Evolutionary conservation across 352 stramenopile species (phyloP).

Genomic region (Phytophthora pseudosyringae): DNA sequence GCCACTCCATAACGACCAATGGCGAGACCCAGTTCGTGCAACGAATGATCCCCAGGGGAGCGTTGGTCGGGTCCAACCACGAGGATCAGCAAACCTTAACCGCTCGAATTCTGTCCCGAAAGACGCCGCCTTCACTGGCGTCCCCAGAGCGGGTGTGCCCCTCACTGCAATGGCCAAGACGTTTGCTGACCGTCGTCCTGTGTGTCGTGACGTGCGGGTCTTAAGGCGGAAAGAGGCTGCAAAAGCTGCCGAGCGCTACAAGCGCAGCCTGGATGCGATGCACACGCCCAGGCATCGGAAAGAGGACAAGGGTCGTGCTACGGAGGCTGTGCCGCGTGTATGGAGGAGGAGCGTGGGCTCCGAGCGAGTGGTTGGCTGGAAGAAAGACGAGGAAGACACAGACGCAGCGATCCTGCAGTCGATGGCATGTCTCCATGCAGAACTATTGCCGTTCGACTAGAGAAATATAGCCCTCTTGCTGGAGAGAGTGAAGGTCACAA

Average conservation of each 20-base stretch:
- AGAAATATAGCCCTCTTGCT: conserved; percentile 13
- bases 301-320: background rate
- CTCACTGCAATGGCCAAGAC: conserved; percentile 52
- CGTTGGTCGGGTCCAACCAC: background rate
- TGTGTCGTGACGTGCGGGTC: conserved; percentile 60
- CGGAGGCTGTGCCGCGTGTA: background rate
- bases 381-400: conserved; percentile 14
- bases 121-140: conserved; percentile 32
- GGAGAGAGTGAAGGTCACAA: conserved; percentile 25
- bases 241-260: conserved; percentile 61
- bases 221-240: conserved; percentile 46
- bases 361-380: background rate
- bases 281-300: conserved; percentile 11
- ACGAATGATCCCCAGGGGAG: conserved; percentile 1
- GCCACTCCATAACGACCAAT: conserved; percentile 24
- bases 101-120: conserved; percentile 30
- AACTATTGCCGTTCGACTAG: conserved; percentile 9
- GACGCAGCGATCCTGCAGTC: conserved; percentile 33
- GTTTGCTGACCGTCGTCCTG: conserved; percentile 41
- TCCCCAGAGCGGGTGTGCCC: conserved; percentile 53
- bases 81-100: background rate
- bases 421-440: conserved; percentile 8
- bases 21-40: conserved; percentile 50
- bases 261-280: conserved; percentile 32
- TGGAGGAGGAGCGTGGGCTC: conserved; percentile 1